Evolutionary conservation across 2,329 filamentous ascomycete species (phyloP).

Genomic region (Canariomyces notabilis): DNA sequence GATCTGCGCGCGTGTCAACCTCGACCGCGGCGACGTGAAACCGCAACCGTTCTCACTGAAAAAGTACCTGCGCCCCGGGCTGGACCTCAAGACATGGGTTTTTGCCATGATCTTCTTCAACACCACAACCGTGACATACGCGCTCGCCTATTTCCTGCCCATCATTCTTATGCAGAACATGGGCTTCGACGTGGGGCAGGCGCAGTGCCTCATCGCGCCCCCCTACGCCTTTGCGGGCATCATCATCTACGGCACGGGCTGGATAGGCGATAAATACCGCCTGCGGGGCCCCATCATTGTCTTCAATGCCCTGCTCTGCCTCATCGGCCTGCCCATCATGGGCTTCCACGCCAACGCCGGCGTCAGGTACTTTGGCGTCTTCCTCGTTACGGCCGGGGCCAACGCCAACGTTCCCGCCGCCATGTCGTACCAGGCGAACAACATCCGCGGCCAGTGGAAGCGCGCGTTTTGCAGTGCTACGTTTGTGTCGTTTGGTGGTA

Average conservation of each 20-base stretch:
- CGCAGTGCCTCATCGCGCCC: constrained; percentile 68
- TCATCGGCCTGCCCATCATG: constrained; percentile 68
- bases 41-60: constrained; percentile 47
- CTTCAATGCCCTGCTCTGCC: constrained; percentile 59
- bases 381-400: constrained; percentile 69
- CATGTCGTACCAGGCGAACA: constrained; percentile 81
- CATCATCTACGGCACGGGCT: constrained; percentile 56
- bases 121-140: constrained; percentile 67
- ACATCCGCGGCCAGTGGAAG: constrained; percentile 86
- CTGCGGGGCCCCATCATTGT: constrained; percentile 62
- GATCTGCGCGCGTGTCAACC: constrained; percentile 49
- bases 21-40: constrained; percentile 53
- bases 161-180: constrained; percentile 63
- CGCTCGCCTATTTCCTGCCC: constrained; percentile 73
- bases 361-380: constrained; percentile 68
- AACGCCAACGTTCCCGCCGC: constrained; percentile 72
- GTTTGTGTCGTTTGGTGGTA: constrained; percentile 68
- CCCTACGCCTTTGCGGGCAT: constrained; percentile 63
- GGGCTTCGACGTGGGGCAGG: constrained; percentile 56
- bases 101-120: constrained; percentile 59
- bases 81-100: constrained; percentile 56
- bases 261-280: constrained; percentile 61
- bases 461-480: constrained; percentile 73
- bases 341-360: constrained; percentile 55
- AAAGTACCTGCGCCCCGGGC: constrained; percentile 42